Conservation (phyloP, 164 flowering plant genomes). For the Dillenia turbinata region DNA sequence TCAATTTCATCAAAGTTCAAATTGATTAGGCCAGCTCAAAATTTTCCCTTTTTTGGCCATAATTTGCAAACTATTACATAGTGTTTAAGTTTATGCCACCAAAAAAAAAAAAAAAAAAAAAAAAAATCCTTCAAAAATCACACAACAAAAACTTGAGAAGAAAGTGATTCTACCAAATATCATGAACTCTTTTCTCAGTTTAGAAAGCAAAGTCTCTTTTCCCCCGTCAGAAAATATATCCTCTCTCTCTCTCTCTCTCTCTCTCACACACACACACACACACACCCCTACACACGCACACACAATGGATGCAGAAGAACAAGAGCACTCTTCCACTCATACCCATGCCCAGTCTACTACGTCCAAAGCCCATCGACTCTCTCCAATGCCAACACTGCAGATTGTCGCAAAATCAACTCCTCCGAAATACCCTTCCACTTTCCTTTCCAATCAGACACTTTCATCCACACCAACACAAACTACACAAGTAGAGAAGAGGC, state of each 20-base stretch:
- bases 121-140: too few relatives aligned
- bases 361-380: constrained; percentile 80
- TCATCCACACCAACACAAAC: constrained; percentile 1
- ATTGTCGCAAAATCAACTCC: constrained; percentile 15
- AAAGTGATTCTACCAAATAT: background rate
- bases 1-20: too few relatives aligned
- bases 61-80: too few relatives aligned
- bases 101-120: too few relatives aligned
- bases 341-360: constrained; percentile 48
- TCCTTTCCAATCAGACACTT: constrained; percentile 17
- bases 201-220: constrained; percentile 11
- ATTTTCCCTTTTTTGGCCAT: too few relatives aligned
- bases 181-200: constrained; percentile 10
- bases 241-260: constrained; percentile 6
- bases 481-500: constrained; percentile 11
- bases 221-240: background rate
- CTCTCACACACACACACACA: too few relatives aligned
- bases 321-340: constrained; percentile 34
- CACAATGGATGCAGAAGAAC: constrained; percentile 34
- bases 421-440: constrained; percentile 10
- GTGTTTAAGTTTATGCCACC: too few relatives aligned
- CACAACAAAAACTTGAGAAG: too few relatives aligned
- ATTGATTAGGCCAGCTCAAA: too few relatives aligned
- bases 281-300: too few relatives aligned
- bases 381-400: constrained; percentile 42